These are phyloP conservation scores for Botrytis elliptica DNA, from an alignment of 2,329 filamentous ascomycete species.

Conservation along the genomic window DNA sequence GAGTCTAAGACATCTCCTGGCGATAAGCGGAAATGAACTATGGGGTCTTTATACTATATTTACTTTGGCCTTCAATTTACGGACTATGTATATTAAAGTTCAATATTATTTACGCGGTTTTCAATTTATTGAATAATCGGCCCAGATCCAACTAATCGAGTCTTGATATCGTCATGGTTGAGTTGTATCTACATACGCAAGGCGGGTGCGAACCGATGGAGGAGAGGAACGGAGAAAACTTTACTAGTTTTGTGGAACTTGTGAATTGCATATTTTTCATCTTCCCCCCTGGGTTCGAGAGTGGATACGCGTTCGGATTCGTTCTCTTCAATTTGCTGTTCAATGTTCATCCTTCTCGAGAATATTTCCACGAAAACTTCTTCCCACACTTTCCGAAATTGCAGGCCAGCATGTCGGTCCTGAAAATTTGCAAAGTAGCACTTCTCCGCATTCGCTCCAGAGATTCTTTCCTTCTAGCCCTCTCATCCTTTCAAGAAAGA, in stretches of 20 bases:
- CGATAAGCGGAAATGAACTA: constrained; percentile 19
- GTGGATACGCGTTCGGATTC: not conserved
- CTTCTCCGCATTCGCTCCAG: not conserved
- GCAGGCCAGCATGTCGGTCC: not conserved
- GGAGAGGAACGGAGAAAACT: not conserved
- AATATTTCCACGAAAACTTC: not conserved
- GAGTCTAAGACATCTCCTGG: not conserved
- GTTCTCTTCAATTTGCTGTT: not conserved
- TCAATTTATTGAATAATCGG: constrained; percentile 4
- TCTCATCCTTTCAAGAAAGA: not conserved
- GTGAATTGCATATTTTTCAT: not conserved
- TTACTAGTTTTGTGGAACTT: not conserved
- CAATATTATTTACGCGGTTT: not conserved
- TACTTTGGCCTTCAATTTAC: not conserved
- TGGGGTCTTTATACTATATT: not conserved
- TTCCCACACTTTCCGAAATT: not conserved
- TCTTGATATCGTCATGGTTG: constrained; percentile 6
- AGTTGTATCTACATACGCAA: not conserved
- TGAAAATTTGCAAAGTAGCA: not conserved
- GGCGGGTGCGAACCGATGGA: not conserved
- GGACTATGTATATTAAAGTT: not conserved
- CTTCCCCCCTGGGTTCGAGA: not conserved
- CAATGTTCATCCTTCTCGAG: not conserved
- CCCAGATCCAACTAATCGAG: not conserved
- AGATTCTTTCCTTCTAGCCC: not conserved